phyloP scores from a whole-genome alignment of 805 yeast genomes.

The Starmerella riodocensis region DNA sequence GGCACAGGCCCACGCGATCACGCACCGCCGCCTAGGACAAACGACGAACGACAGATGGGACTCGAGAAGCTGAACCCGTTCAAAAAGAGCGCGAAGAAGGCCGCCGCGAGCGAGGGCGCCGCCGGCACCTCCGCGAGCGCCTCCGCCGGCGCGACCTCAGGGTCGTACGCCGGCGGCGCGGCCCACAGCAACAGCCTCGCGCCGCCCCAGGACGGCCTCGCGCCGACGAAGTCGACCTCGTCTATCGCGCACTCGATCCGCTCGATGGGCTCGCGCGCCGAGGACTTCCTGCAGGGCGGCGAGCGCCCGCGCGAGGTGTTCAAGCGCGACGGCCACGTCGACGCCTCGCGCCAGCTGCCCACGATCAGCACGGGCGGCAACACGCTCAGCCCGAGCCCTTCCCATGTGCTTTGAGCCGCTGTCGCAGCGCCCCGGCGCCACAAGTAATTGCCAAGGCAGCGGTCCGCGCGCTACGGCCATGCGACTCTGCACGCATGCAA shows the following conservation, averaged over 20 bases:
- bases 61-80: conserved; percentile 18
- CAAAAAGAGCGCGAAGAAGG: conserved; percentile 17
- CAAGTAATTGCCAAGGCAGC: no score
- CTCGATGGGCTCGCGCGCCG: conserved; percentile 14
- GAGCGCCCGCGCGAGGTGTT: conserved; percentile 9
- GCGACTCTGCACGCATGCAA: no score
- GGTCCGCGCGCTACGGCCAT: no score
- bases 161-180: no score
- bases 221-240: conserved; percentile 15
- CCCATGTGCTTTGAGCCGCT: no score
- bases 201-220: conserved; percentile 3
- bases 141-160: no score
- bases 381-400: neutral
- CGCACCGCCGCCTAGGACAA: neutral
- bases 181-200: no score
- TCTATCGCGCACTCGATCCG: conserved; percentile 13
- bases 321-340: conserved; percentile 2
- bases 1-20: neutral
- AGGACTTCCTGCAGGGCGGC: conserved; percentile 12
- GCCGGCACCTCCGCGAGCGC: no score
- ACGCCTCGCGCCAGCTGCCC: neutral
- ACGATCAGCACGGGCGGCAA: conserved; percentile 2
- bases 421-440: no score
- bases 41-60: no score
- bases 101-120: no score